Evolutionary conservation across 2,329 filamentous ascomycete species (phyloP).

Genomic region (Colletotrichum magnum): DNA sequence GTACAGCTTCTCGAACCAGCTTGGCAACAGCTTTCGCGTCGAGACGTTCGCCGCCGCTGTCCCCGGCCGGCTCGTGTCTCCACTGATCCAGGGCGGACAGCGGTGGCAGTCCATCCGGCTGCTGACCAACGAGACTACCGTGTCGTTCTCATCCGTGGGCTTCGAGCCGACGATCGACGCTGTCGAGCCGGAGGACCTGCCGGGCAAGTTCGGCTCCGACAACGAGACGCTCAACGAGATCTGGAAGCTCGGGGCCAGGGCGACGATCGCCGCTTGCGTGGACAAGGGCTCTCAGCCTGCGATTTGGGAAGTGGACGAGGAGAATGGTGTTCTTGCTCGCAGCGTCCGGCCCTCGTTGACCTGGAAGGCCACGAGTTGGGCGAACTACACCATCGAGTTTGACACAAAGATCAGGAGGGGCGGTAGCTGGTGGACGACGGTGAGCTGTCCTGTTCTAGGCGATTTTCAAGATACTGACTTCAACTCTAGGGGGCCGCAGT

Average conservation of each 20-base stretch:
- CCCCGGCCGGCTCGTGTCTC: constrained; percentile 47
- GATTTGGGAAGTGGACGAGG: constrained; percentile 50
- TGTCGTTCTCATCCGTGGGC: constrained; percentile 51
- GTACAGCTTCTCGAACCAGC: constrained; percentile 42
- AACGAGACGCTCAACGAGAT: constrained; percentile 51
- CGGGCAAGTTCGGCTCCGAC: constrained; percentile 48
- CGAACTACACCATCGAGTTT: constrained; percentile 55
- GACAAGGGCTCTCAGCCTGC: constrained; percentile 53
- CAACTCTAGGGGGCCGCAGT: constrained; percentile 1
- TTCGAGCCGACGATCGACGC: constrained; percentile 49
- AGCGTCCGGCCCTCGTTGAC: constrained; percentile 50
- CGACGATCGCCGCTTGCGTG: constrained; percentile 52
- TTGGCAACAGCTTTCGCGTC: constrained; percentile 53
- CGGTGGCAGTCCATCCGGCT: constrained; percentile 56
- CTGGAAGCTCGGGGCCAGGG: constrained; percentile 54
- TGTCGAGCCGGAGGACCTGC: constrained; percentile 43
- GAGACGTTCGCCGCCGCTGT: constrained; percentile 55
- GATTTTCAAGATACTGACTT: constrained; percentile 17
- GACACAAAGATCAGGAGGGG: constrained; percentile 53
- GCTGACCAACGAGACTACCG: constrained; percentile 47
- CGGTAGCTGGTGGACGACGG: constrained; percentile 55
- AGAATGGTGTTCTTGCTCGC: constrained; percentile 52
- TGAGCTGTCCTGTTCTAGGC: constrained; percentile 25
- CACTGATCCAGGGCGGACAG: constrained; percentile 57
- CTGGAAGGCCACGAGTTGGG: constrained; percentile 42